phyloP scores from a whole-genome alignment of 352 stramenopile genomes.

The Phytophthora multivora region DNA sequence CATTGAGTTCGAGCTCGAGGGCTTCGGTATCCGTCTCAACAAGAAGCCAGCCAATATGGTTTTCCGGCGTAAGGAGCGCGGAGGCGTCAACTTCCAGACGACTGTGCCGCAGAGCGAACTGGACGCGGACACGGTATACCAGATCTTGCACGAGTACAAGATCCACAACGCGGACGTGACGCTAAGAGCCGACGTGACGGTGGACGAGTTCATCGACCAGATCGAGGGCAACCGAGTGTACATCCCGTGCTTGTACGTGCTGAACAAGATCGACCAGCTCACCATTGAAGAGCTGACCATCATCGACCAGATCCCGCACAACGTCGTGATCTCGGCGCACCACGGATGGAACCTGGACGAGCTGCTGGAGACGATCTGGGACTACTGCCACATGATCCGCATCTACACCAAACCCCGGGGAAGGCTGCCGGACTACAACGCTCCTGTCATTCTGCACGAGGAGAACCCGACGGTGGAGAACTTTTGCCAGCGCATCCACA shows the following conservation, averaged over 20 bases:
- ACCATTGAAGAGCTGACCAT: conserved; percentile 99
- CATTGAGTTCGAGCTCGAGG: conserved; percentile 98
- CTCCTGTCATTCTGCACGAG: conserved; percentile 97
- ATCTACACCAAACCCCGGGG: conserved; percentile 99
- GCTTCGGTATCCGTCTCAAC: conserved; percentile 99
- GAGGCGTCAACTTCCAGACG: conserved; percentile 98
- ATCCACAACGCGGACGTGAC: conserved; percentile 98
- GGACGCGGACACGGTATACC: conserved; percentile 93
- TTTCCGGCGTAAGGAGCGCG: conserved; percentile 96
- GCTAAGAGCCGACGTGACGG: conserved; percentile 94
- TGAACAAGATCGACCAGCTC: conserved; percentile 99
- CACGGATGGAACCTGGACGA: conserved; percentile 99
- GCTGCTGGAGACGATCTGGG: conserved; percentile 97
- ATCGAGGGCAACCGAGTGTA: conserved; percentile 99
- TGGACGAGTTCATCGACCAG: conserved; percentile 99
- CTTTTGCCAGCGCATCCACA: conserved; percentile 96
- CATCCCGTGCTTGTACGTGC: conserved; percentile 98
- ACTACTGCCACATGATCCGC: conserved; percentile 98
- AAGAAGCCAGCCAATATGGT: conserved; percentile 97
- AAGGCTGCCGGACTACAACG: conserved; percentile 95
- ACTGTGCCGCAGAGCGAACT: conserved; percentile 92
- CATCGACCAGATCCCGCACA: conserved; percentile 98
- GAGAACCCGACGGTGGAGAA: conserved; percentile 96
- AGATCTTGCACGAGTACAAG: conserved; percentile 98
- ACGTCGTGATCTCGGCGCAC: conserved; percentile 96